Evolutionary conservation across 805 yeast genomes (phyloP), one percentile per base, ranked within the genome.

Genomic region (Wickerhamomyces kurtzmanii): DNA sequence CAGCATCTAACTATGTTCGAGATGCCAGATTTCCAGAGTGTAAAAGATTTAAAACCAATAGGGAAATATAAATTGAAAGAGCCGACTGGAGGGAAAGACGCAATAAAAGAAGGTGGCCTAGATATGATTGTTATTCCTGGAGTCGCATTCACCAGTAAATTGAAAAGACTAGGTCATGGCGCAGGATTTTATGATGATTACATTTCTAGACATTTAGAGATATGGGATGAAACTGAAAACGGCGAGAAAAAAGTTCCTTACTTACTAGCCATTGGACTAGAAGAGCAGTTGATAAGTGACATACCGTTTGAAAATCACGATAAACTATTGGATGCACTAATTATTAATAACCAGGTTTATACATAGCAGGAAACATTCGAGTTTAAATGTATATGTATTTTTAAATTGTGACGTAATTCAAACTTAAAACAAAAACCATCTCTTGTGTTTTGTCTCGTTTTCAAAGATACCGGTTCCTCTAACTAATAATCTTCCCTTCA

Each of bases 151-250:
- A 67, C 82, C 2, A 38, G 20, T 9, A 37, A 46, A 9, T 42
- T 47, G 5, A 28, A 38, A 15, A 50, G 98, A 30, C 48, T 89
- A 29, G 98, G 98, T 1, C 94, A 85, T 48, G 98, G 98, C 1
- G 89, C 77, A 5, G 98, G 96, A 0, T 86, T 71, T 50, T 89
- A 91, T 49, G 98, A 89, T 49, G 84, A 78, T 41, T 81, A 62
- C 42, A 64, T 81, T 23, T 55, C 62, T 25, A 54, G 79, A 28
- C 73, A 73, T 39, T 15, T 36, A 8, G 31, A 38, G 3, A 27
- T 20, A 13, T 45, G 39, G 19, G 32, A 30, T 3, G n/a, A n/a
- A n/a, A n/a, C n/a, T n/a, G n/a, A n/a, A n/a, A n/a, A n/a, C n/a
- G n/a, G n/a, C n/a, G n/a, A n/a, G n/a, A n/a, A n/a, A n/a, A 32